Percentiles rank a stretch among this genome's conserved stretches.
Evolutionary conservation across 2,329 filamentous ascomycete species (phyloP).

Genomic region (Leptographium lundbergii): DNA sequence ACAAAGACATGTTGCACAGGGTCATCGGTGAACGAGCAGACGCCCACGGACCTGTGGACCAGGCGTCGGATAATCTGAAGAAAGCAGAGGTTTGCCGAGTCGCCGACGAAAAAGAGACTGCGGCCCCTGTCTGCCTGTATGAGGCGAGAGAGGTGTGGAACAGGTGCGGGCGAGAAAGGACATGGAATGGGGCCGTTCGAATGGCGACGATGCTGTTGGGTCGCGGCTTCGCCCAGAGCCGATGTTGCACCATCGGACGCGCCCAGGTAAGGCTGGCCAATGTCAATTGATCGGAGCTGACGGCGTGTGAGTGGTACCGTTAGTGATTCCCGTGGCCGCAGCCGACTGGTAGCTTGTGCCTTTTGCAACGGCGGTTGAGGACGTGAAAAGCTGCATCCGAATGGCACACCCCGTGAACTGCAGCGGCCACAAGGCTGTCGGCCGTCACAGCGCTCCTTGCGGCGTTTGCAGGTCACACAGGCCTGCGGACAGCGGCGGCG

Average conservation of each 20-base stretch:
- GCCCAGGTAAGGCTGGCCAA: neutral
- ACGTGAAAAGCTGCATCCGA: constrained; percentile 10
- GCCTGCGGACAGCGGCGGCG: constrained; percentile 16
- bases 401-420: constrained; percentile 12
- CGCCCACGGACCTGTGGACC: constrained; percentile 18
- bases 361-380: neutral
- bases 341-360: neutral
- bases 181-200: neutral
- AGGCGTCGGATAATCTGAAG: constrained; percentile 22
- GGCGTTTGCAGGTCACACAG: constrained; percentile 17
- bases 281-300: neutral
- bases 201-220: neutral
- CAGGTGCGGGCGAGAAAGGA: constrained; percentile 2
- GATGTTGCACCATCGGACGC: neutral
- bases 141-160: constrained; percentile 18
- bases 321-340: neutral
- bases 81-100: constrained; percentile 22
- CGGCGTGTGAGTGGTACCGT: neutral
- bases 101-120: constrained; percentile 24
- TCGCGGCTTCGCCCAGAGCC: neutral
- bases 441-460: constrained; percentile 19
- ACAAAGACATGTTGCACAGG: constrained; percentile 21
- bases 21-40: constrained; percentile 21
- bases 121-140: constrained; percentile 19
- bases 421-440: constrained; percentile 16